These are phyloP conservation scores for Candida tibetensis DNA, from an alignment of 805 yeast species.

Conservation along the genomic window DNA sequence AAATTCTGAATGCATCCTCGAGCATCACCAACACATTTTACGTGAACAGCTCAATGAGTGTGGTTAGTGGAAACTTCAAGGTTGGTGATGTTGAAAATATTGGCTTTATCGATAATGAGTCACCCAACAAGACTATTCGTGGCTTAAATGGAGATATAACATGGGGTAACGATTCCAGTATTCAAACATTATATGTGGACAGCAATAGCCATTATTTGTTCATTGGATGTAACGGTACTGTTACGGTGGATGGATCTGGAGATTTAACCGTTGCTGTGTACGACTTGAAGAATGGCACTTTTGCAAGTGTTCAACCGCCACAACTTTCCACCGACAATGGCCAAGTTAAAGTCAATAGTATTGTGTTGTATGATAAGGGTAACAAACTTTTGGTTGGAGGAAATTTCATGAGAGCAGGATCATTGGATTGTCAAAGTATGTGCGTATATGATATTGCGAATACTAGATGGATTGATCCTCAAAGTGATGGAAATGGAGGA, in stretches of 20 bases:
- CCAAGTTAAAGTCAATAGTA: constrained; percentile 34
- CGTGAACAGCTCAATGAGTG: constrained; percentile 48
- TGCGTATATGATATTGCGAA: constrained; percentile 62
- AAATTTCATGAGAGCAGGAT: constrained; percentile 56
- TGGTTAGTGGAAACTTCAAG: constrained; percentile 61
- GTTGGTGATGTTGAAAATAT: constrained; percentile 19
- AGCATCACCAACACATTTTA: constrained; percentile 35
- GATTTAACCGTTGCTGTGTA: constrained; percentile 45
- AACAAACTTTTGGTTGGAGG: constrained; percentile 69
- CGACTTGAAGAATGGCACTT: constrained; percentile 41
- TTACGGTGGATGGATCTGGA: constrained; percentile 14
- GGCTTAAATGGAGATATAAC: constrained; percentile 20
- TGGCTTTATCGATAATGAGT: constrained; percentile 25
- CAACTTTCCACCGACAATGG: constrained; percentile 38
- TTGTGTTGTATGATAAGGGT: constrained; percentile 32
- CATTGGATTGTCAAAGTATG: constrained; percentile 55
- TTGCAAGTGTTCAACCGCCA: constrained; percentile 50
- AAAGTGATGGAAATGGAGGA: constrained; percentile 17
- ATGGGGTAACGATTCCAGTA: constrained; percentile 25
- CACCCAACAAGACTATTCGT: constrained; percentile 12
- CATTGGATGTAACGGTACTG: constrained; percentile 46
- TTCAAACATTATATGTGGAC: constrained; percentile 37
- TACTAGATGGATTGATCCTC: constrained; percentile 53
- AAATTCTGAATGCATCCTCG: constrained; percentile 16
- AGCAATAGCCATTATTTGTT: constrained; percentile 33